Evolutionary conservation across 495 filamentous ascomycete species (phyloP), one percentile per base, ranked within the genome.

Genomic region (Elaphomyces granulatus): DNA sequence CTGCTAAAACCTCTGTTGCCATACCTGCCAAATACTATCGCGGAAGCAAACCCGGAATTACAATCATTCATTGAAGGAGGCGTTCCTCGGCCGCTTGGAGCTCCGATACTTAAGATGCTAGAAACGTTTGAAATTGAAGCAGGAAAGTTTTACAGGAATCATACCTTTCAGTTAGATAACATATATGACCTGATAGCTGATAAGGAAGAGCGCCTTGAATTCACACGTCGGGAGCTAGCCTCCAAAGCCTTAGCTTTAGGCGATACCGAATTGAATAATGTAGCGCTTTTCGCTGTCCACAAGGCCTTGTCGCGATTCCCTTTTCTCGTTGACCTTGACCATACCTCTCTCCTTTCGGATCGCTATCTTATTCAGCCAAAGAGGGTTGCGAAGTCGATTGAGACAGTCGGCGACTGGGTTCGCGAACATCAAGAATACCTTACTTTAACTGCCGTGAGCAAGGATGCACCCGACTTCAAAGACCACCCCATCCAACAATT

Each of bases 231-330:
- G 36, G 69, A 83, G 28, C 72, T 90, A 43, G 69, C 83, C 12
- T 63, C 61, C 34, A 54, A 55, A 23, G 61, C 64, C 12, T 50
- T 80, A 34, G 65, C 59, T 20, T 56, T 64, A 15, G 45, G 58
- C 3, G 41, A 53, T 15, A 61, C 62, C 12, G 54, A 66, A 39
- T 57, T 72, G 32, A 67, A 70, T 2, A 53, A 67, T 4, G 54
- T 68, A 20, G 70, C 68, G 2, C 53, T 86, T 0, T 83, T 80
- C 54, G 75, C 81, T 1, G 72, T 88, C 4, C 80, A 85, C 43
- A 73, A 67, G 36, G 62, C 74, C 14, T 48, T 83, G 10, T 50
- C 54, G 14, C 50, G 46, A 1, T 33, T 49, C 37, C 46, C 60
- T 0, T 65, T 67, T 21, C 37, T 63, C 1, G 52, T 70, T 2